phyloP scores from a whole-genome alignment of 208 protist genomes.

The Leishmania mexicana region DNA sequence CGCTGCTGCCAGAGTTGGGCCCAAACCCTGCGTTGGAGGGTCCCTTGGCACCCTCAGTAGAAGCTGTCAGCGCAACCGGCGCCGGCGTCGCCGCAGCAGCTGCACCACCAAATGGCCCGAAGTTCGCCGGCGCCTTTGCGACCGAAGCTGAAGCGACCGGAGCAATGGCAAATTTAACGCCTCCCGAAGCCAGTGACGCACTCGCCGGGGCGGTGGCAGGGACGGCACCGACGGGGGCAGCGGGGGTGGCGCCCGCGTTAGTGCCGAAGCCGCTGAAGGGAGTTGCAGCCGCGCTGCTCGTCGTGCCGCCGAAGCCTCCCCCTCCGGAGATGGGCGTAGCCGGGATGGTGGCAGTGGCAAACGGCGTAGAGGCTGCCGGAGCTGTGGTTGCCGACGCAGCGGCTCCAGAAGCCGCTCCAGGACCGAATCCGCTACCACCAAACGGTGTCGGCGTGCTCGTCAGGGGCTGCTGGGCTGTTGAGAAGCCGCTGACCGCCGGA shows the following conservation, averaged over 20 bases:
- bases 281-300: neutral
- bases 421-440: conserved; percentile 24
- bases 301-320: neutral
- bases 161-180: neutral
- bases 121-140: conserved; percentile 11
- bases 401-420: conserved; percentile 13
- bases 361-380: conserved; percentile 7
- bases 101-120: conserved; percentile 9
- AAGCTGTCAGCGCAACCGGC: neutral
- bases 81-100: neutral
- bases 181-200: neutral
- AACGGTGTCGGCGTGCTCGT: conserved; percentile 3
- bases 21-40: neutral
- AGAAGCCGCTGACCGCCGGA: conserved; percentile 5
- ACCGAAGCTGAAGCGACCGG: conserved; percentile 7
- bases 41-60: neutral
- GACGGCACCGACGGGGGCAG: conserved; percentile 3
- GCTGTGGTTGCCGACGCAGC: conserved; percentile 8
- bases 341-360: neutral
- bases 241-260: neutral
- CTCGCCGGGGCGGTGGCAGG: conserved; percentile 12
- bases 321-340: neutral
- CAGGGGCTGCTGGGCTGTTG: conserved; percentile 13
- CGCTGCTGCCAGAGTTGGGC: neutral
- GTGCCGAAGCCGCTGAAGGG: conserved; percentile 3